Percentiles rank a stretch among this genome's conserved stretches.
These are phyloP conservation scores for Cordyceps sp. DNA, from an alignment of 2,329 filamentous ascomycete species.

Conservation along the genomic window DNA sequence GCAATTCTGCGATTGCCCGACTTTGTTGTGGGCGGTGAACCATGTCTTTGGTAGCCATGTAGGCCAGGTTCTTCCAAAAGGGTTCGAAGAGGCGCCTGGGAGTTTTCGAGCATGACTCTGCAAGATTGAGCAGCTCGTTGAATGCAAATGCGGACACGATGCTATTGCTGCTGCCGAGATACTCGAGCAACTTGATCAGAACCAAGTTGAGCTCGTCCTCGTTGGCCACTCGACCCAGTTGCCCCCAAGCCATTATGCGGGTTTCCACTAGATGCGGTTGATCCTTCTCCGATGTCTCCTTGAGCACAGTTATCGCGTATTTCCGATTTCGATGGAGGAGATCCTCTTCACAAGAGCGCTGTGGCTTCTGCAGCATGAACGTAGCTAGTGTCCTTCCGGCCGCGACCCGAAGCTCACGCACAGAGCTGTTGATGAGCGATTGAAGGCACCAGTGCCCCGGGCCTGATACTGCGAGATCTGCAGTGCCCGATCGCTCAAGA, in stretches of 20 bases:
- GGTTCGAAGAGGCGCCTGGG: slow-evolving; percentile 60
- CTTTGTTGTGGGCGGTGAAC: slow-evolving; percentile 66
- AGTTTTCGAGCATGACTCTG: slow-evolving; percentile 44
- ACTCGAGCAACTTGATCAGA: slow-evolving; percentile 68
- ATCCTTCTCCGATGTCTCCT: slow-evolving; percentile 53
- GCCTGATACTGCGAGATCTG: slow-evolving; percentile 45
- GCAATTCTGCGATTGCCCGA: slow-evolving; percentile 62
- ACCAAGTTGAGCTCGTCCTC: slow-evolving; percentile 80
- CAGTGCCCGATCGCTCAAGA: slow-evolving; percentile 44
- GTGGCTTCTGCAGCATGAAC: slow-evolving; percentile 34
- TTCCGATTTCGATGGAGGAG: slow-evolving; percentile 34
- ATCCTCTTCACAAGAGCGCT: slow-evolving; percentile 6
- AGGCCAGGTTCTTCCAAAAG: slow-evolving; percentile 77
- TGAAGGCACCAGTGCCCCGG: slow-evolving; percentile 70
- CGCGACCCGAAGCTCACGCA: slow-evolving; percentile 70
- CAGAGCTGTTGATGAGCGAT: slow-evolving; percentile 66
- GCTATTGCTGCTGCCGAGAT: slow-evolving; percentile 67
- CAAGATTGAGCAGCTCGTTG: slow-evolving; percentile 62
- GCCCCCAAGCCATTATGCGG: slow-evolving; percentile 72
- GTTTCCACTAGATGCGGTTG: slow-evolving; percentile 60
- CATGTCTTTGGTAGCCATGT: slow-evolving; percentile 69
- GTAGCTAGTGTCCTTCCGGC: slow-evolving; percentile 52
- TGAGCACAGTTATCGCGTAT: slow-evolving; percentile 53
- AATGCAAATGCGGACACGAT: slow-evolving; percentile 70
- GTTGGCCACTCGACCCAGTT: slow-evolving; percentile 58